phyloP scores from a whole-genome alignment of 805 yeast species.

The Brettanomyces nanus region DNA sequence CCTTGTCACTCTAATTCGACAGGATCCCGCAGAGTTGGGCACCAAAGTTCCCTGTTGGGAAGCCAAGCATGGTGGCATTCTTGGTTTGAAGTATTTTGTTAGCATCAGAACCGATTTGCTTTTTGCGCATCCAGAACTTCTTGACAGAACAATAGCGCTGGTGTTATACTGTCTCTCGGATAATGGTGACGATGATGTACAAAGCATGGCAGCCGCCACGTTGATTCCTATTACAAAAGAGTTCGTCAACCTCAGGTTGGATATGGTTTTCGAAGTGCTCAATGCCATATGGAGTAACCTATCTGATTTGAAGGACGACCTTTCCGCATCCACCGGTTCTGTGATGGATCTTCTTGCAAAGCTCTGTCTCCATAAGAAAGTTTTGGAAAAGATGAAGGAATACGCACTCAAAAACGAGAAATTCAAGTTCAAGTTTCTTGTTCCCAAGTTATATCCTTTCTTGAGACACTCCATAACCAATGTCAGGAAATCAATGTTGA shows the following conservation, averaged over 20 bases:
- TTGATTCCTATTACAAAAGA: slow-evolving; percentile 84
- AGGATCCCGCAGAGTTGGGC: slow-evolving; percentile 37
- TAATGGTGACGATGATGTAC: slow-evolving; percentile 96
- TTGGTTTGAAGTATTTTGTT: slow-evolving; percentile 87
- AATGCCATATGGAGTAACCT: slow-evolving; percentile 88
- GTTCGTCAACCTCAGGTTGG: slow-evolving; percentile 59
- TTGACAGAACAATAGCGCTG: slow-evolving; percentile 71
- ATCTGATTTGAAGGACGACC: slow-evolving; percentile 78
- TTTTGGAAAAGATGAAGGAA: slow-evolving; percentile 59
- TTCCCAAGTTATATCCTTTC: slow-evolving; percentile 91
- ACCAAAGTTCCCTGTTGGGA: slow-evolving; percentile 72
- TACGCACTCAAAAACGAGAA: slow-evolving; percentile 45
- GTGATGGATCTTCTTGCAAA: slow-evolving; percentile 91
- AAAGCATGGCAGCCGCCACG: slow-evolving; percentile 93
- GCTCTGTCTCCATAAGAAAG: slow-evolving; percentile 74
- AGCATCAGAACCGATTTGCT: slow-evolving; percentile 81
- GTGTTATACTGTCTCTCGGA: slow-evolving; percentile 89
- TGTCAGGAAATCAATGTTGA: slow-evolving; percentile 81
- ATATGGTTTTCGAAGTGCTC: slow-evolving; percentile 39
- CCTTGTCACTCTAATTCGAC: slow-evolving; percentile 63
- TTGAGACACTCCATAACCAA: slow-evolving; percentile 88
- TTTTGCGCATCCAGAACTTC: slow-evolving; percentile 43
- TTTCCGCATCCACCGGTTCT: slow-evolving; percentile 90
- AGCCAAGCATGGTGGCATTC: slow-evolving; percentile 96
- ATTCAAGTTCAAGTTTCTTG: slow-evolving; percentile 60